A percentile compares a stretch with the other conserved stretches of the same genome.
phyloP scores from a whole-genome alignment of 257 asterid species.

The Plantago ovata region DNA sequence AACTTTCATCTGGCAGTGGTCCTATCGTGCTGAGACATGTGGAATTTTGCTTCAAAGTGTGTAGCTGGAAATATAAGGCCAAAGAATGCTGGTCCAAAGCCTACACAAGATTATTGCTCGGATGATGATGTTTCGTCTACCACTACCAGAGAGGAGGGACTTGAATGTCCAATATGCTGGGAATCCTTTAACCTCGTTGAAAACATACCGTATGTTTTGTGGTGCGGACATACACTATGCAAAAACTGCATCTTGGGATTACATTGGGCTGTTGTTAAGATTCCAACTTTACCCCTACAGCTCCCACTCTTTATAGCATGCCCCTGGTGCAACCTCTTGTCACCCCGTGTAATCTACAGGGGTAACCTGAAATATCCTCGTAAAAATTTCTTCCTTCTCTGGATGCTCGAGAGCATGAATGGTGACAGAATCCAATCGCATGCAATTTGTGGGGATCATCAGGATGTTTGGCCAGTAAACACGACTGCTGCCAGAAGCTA shows the following conservation, averaged over 20 bases:
- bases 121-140: conserved; percentile 69
- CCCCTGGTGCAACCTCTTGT: conserved; percentile 87
- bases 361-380: conserved; percentile 79
- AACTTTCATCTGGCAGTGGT: conserved; percentile 23
- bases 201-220: conserved; percentile 78
- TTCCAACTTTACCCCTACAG: conserved; percentile 70
- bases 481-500: conserved; percentile 28
- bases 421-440: conserved; percentile 70
- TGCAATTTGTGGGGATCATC: conserved; percentile 53
- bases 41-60: conserved; percentile 73
- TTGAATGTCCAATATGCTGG: conserved; percentile 94
- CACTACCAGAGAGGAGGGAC: conserved; percentile 59
- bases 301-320: conserved; percentile 85
- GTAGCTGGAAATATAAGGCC: conserved; percentile 49
- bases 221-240: conserved; percentile 95
- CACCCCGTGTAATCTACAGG: conserved; percentile 64
- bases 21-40: conserved; percentile 37
- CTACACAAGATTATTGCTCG: conserved; percentile 51
- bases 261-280: conserved; percentile 81
- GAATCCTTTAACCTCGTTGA: conserved; percentile 91
- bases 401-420: conserved; percentile 97
- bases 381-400: conserved; percentile 88
- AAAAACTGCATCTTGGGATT: conserved; percentile 83
- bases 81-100: conserved; percentile 41
- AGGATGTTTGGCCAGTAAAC: conserved; percentile 43